Evolutionary conservation across 208 protist species (phyloP), one percentile per base, ranked within the genome.

Genomic region (Zelonia costaricensis): DNA sequence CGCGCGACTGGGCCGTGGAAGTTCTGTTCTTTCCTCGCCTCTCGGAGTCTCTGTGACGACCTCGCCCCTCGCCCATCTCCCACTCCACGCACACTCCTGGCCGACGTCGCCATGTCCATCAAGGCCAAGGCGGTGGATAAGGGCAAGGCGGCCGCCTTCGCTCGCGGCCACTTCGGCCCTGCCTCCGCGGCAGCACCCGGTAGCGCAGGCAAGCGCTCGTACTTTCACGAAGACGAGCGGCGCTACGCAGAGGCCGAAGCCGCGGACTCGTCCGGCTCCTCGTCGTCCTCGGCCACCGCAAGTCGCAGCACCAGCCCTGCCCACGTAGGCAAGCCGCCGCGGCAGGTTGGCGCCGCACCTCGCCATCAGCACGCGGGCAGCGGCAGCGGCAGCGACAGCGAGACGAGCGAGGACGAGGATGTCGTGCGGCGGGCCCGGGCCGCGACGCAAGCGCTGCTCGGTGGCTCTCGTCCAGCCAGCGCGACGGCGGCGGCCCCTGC

Each of bases 101-200:
- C n/a, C n/a, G n/a, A n/a, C n/a, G n/a, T n/a, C n/a, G n/a, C n/a
- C 1, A 94, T 94, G 88, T 65, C 78, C 23, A 91, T 94, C 56
- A 95, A 95, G 49, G 77, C 89, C 22, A 92, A 86, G 49, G 69
- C 43, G 3, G 78, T 95, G 25, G 76, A 88, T 45, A 78, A 84
- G 4, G 52, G 70, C 8, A 69, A 76, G 20, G 83, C 85, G 1
- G 74, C 80, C 2, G 64, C 65, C 8, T 81, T 79, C 16, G 83
- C 81, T 10, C 63, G 72, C 35, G 89, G 89, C n/a, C 75, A 76
- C n/a, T 76, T 78, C 53, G 36, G 22, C 18, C 28, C 18, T 15
- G 22, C 13, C 22, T 23, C 53, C 4, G 20, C 16, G 31, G 39
- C 10, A 18, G 45, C 4, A 51, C 18, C 23, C 25, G 31, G 10